phyloP scores from a whole-genome alignment of 2,329 filamentous ascomycete species.

The Fusarium goolgardi region DNA sequence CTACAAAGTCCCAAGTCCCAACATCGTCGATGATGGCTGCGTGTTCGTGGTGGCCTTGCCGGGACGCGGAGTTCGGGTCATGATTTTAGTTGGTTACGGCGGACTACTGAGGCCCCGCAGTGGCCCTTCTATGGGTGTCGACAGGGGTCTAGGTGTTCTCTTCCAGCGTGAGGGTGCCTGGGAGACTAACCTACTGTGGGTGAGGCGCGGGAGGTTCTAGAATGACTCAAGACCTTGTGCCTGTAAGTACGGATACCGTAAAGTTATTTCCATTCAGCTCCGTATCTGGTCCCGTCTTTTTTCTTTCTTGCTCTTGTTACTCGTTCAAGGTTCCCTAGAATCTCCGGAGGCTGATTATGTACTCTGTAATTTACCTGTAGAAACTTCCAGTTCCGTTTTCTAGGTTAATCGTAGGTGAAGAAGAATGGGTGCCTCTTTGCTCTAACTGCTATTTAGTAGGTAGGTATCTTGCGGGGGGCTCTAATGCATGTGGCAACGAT shows the following conservation, averaged over 20 bases:
- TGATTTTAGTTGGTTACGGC: conserved; percentile 28
- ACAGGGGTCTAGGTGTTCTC: conserved; percentile 31
- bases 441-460: neutral
- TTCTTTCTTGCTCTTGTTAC: conserved; percentile 34
- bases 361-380: neutral
- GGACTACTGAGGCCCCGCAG: conserved; percentile 26
- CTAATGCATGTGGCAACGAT: conserved; percentile 34
- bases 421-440: conserved; percentile 9
- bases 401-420: conserved; percentile 21
- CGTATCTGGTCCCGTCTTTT: conserved; percentile 23
- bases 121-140: conserved; percentile 38
- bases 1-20: conserved; percentile 20
- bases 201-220: conserved; percentile 37
- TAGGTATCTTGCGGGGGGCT: conserved; percentile 9
- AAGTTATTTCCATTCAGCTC: conserved; percentile 14
- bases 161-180: conserved; percentile 35
- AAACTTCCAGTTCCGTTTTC: conserved; percentile 10
- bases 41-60: conserved; percentile 35
- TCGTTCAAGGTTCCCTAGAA: conserved; percentile 31
- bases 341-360: conserved; percentile 20
- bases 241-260: conserved; percentile 18
- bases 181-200: neutral
- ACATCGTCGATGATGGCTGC: conserved; percentile 33
- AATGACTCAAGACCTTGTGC: conserved; percentile 44
- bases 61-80: conserved; percentile 39